Percentiles rank a stretch among this genome's conserved stretches.
Evolutionary conservation across 2,329 filamentous ascomycete species (phyloP).

Genomic region (Malbranchea zuffiana): DNA sequence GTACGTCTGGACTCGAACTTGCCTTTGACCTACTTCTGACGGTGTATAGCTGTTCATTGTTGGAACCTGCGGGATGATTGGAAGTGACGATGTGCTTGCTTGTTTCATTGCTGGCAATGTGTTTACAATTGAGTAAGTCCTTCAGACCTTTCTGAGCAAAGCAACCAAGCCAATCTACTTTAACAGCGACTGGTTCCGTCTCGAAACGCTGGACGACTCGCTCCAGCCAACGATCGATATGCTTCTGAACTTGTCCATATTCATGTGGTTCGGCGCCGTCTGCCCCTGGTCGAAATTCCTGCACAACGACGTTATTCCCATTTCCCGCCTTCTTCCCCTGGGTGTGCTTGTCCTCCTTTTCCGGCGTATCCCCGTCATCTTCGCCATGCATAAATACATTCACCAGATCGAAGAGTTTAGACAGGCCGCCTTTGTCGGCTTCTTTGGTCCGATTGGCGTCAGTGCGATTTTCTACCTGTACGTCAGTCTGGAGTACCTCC

Average conservation of each 20-base stretch:
- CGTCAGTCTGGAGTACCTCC: constrained; percentile 64
- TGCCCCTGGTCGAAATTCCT: constrained; percentile 68
- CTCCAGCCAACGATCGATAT: constrained; percentile 93
- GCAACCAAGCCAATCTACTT: constrained; percentile 5
- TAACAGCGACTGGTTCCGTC: constrained; percentile 73
- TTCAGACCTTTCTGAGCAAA: background rate
- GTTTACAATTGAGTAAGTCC: constrained; percentile 68
- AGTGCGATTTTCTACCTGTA: constrained; percentile 86
- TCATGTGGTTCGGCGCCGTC: constrained; percentile 82
- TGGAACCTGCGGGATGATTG: constrained; percentile 76
- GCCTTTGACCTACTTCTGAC: constrained; percentile 2
- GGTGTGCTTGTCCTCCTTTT: constrained; percentile 67
- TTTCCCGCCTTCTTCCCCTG: constrained; percentile 61
- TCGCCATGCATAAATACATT: constrained; percentile 62
- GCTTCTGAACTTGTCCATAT: constrained; percentile 78
- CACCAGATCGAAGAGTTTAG: constrained; percentile 63
- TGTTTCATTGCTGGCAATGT: constrained; percentile 87
- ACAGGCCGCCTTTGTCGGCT: constrained; percentile 78
- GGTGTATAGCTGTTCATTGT: constrained; percentile 58
- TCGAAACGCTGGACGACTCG: constrained; percentile 79
- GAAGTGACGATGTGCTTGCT: constrained; percentile 79
- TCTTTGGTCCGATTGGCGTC: constrained; percentile 87
- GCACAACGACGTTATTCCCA: constrained; percentile 56
- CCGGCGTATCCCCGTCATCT: constrained; percentile 65
- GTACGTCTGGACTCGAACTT: constrained; percentile 32